phyloP scores from a whole-genome alignment of 2,329 filamentous ascomycete species.

The Botrytis sinoallii region DNA sequence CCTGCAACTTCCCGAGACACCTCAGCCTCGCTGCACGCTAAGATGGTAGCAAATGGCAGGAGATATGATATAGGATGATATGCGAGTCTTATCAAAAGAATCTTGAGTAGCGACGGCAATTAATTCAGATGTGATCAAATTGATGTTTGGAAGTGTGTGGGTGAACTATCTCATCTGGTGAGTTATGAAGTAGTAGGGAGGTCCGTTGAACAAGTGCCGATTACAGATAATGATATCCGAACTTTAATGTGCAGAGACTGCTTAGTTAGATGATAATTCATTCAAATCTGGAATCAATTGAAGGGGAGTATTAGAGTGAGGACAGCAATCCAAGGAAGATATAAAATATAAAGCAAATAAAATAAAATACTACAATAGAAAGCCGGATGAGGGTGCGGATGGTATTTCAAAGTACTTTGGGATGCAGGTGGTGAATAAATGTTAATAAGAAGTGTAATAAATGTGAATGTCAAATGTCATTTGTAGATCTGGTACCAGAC shows the following conservation, averaged over 20 bases:
- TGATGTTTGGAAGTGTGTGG: neutral
- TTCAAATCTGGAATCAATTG: neutral
- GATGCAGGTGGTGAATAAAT: neutral
- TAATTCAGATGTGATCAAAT: neutral
- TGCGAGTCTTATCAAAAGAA: conserved; percentile 5
- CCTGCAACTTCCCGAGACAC: conserved; percentile 34
- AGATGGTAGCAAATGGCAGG: neutral
- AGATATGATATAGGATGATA: neutral
- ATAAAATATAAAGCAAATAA: neutral
- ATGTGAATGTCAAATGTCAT: conserved; percentile 7
- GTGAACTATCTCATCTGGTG: neutral
- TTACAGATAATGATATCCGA: conserved; percentile 8
- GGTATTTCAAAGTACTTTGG: neutral
- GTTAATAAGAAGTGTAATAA: neutral
- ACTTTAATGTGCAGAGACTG: neutral
- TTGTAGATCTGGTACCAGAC: neutral
- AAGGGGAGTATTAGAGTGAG: neutral
- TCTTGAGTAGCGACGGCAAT: neutral
- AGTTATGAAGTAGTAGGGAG: neutral
- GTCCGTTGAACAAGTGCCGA: neutral
- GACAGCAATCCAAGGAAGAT: neutral
- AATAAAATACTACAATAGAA: neutral
- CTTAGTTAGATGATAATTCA: neutral
- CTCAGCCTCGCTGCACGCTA: conserved; percentile 32
- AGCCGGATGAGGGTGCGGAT: neutral